Conservation (phyloP, 352 stramenopile species). For the Pythium phragmiticola region DNA sequence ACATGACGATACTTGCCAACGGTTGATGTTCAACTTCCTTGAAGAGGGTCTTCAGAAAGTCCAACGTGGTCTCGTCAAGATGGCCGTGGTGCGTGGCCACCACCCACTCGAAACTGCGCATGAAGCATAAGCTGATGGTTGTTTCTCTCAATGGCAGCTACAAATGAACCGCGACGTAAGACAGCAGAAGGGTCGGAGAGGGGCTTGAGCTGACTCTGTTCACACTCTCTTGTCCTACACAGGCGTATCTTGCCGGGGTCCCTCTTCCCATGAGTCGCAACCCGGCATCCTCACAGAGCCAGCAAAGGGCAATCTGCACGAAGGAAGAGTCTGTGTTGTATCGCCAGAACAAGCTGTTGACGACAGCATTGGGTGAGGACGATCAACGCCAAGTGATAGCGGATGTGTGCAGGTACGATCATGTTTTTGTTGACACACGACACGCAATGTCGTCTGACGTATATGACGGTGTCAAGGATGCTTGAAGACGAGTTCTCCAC, state of each 20-base stretch:
- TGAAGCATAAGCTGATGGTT: neutral
- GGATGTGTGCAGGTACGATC: conserved; percentile 1
- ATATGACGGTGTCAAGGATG: conserved; percentile 5
- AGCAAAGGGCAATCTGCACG: neutral
- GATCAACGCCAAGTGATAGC: neutral
- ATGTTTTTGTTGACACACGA: neutral
- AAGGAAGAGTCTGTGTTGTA: conserved; percentile 9
- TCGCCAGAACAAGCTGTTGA: conserved; percentile 25
- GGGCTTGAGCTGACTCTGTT: neutral
- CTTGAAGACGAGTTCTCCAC: conserved; percentile 20
- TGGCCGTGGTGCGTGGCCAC: conserved; percentile 13
- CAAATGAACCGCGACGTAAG: conserved; percentile 17
- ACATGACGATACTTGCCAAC: conserved; percentile 9
- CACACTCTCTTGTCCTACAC: neutral
- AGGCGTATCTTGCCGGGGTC: conserved; percentile 22
- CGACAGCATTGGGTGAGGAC: neutral
- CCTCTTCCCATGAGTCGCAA: conserved; percentile 6
- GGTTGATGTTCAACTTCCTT: conserved; percentile 27
- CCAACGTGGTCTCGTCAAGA: conserved; percentile 15
- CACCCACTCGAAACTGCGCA: neutral
- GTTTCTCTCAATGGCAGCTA: conserved; percentile 1
- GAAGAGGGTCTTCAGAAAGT: conserved; percentile 11
- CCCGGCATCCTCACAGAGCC: neutral
- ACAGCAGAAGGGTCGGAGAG: too few relatives aligned
- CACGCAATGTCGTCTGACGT: neutral